These are phyloP conservation scores for Lachancea lanzarotensis DNA, from an alignment of 805 yeast genomes.

Conservation along the genomic window DNA sequence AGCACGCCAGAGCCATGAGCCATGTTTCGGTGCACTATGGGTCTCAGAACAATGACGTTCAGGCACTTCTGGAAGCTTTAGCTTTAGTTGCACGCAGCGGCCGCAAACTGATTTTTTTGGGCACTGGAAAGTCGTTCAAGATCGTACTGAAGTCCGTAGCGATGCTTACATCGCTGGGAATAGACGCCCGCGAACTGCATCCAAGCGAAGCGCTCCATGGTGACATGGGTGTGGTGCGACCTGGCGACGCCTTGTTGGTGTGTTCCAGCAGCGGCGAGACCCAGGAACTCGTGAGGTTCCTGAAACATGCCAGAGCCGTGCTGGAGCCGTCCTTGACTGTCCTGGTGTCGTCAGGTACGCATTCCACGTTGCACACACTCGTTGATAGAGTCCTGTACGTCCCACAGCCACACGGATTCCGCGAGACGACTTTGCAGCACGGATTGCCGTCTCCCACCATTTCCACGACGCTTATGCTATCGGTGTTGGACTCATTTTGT, in stretches of 20 bases:
- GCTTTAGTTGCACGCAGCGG: conserved; percentile 34
- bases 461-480: conserved; percentile 68
- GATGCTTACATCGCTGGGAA: conserved; percentile 71
- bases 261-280: conserved; percentile 78
- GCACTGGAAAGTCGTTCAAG: conserved; percentile 80
- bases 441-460: conserved; percentile 88
- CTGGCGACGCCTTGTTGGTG: conserved; percentile 50
- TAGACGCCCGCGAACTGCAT: conserved; percentile 61
- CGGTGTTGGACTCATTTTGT: conserved; percentile 71
- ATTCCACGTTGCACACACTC: conserved; percentile 14
- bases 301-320: conserved; percentile 13
- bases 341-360: conserved; percentile 13
- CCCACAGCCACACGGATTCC: conserved; percentile 41
- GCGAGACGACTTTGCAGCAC: conserved; percentile 53
- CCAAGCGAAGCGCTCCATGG: conserved; percentile 91
- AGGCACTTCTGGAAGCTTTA: conserved; percentile 6
- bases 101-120: conserved; percentile 71
- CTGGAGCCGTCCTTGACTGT: conserved; percentile 8
- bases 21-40: conserved; percentile 15
- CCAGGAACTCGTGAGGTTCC: conserved; percentile 53
- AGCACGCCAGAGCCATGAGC: conserved; percentile 18
- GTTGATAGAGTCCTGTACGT: conserved; percentile 32
- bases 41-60: conserved; percentile 5
- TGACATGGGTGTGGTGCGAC: conserved; percentile 67
- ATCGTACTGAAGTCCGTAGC: conserved; percentile 76